Conservation (phyloP, 371 early-diverging fungal species). For the Mortierella sp. region DNA sequence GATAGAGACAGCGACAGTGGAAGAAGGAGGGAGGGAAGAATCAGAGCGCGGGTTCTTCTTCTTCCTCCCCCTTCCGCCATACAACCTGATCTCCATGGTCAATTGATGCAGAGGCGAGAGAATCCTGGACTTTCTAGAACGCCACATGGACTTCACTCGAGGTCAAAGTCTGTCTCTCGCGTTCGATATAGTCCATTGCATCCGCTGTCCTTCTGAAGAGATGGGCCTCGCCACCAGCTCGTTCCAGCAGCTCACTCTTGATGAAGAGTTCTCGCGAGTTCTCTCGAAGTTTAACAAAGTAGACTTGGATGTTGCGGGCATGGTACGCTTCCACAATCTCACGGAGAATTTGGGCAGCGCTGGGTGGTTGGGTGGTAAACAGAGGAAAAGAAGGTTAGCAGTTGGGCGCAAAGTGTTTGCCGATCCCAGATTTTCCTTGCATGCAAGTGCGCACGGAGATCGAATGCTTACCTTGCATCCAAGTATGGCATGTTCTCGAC, state of each 20-base stretch:
- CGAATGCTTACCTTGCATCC: conserved; percentile 78
- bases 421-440: too few relatives aligned
- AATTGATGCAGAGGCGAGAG: too few relatives aligned
- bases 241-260: conserved; percentile 72
- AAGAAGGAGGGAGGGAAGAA: too few relatives aligned
- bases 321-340: conserved; percentile 89
- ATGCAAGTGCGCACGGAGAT: too few relatives aligned
- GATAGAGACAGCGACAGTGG: too few relatives aligned
- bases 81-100: too few relatives aligned
- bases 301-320: conserved; percentile 78
- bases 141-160: conserved; percentile 23
- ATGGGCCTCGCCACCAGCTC: conserved; percentile 70
- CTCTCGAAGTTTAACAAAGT: conserved; percentile 85
- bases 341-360: conserved; percentile 88
- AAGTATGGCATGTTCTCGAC: conserved; percentile 85
- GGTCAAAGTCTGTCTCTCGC: conserved; percentile 26
- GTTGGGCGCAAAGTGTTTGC: too few relatives aligned
- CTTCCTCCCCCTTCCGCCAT: too few relatives aligned
- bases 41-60: too few relatives aligned
- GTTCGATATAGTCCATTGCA: conserved; percentile 42
- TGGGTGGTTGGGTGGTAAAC: conserved; percentile 52
- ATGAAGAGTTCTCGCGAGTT: conserved; percentile 72
- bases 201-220: conserved; percentile 57
- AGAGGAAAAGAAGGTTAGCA: not conserved
- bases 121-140: not conserved